Percentiles rank a stretch among this genome's conserved stretches.
These are phyloP conservation scores for Malus sieversii DNA, from an alignment of 306 rosid genomes.

Conservation along the genomic window DNA sequence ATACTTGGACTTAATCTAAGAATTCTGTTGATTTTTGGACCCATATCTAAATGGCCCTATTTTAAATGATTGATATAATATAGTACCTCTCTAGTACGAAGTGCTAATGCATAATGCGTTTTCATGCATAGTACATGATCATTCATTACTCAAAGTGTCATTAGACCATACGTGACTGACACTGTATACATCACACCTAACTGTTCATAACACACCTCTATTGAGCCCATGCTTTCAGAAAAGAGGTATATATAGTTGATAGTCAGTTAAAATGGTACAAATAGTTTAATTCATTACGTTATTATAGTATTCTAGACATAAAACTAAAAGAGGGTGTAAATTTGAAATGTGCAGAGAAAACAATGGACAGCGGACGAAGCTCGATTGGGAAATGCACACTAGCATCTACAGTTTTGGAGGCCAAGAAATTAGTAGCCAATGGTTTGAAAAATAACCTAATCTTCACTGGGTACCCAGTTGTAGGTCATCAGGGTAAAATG, in stretches of 20 bases:
- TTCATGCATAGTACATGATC: not conserved
- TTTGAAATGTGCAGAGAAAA: slow-evolving; percentile 34
- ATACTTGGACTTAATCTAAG: too few relatives aligned
- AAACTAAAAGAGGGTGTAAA: not conserved
- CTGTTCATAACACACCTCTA: not conserved
- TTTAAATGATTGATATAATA: not conserved
- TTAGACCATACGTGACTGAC: not conserved
- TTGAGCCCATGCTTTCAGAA: too few relatives aligned
- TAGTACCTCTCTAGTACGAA: not conserved
- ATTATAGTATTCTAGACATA: not conserved
- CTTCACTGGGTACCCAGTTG: slow-evolving; percentile 69
- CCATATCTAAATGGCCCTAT: too few relatives aligned
- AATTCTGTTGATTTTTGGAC: too few relatives aligned
- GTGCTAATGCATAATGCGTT: not conserved
- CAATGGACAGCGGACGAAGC: slow-evolving; percentile 27
- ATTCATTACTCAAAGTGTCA: not conserved
- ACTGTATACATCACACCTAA: too few relatives aligned
- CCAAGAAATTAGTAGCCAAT: slow-evolving; percentile 47
- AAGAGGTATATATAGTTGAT: not conserved
- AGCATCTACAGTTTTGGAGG: slow-evolving; percentile 34
- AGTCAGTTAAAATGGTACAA: not conserved
- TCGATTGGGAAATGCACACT: slow-evolving; percentile 45
- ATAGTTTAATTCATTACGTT: not conserved
- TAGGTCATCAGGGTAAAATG: slow-evolving; percentile 57
- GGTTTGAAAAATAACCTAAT: slow-evolving; percentile 51